Evolutionary conservation across 441 rosid genomes (phyloP).

Genomic region (Brassica balearica): DNA sequence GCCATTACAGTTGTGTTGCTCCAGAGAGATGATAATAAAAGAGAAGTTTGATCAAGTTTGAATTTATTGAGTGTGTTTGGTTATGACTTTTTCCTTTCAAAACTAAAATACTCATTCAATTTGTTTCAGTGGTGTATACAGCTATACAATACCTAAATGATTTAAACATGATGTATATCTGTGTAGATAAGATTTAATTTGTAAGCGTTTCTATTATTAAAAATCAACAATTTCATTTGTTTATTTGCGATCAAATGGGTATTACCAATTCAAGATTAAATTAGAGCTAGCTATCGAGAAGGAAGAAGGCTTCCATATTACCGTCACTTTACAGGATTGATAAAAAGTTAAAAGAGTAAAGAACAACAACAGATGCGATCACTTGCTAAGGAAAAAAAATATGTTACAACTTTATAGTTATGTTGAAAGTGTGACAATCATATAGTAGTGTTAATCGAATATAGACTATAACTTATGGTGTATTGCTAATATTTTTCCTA

Average conservation of each 20-base stretch:
- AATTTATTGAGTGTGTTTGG: conserved; percentile 14
- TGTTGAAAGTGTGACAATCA: neutral
- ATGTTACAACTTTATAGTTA: neutral
- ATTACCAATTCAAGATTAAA: neutral
- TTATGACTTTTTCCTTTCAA: conserved; percentile 35
- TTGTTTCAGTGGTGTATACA: neutral
- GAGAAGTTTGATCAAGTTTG: conserved; percentile 12
- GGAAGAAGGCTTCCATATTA: neutral
- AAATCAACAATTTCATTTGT: neutral
- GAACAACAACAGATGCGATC: neutral
- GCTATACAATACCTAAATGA: neutral
- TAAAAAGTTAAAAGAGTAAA: neutral
- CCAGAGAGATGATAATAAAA: conserved; percentile 8
- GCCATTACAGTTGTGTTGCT: conserved; percentile 34
- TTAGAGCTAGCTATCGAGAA: neutral
- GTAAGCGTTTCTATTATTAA: neutral
- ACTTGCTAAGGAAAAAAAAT: neutral
- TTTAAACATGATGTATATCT: neutral
- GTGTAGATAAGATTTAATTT: neutral
- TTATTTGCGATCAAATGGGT: neutral
- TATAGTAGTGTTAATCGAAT: neutral
- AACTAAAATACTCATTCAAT: conserved; percentile 3
- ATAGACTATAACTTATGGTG: neutral
- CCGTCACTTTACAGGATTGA: neutral
- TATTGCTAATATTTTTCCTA: neutral